These are phyloP conservation scores for Gentiana straminea DNA, from an alignment of 257 asterid species.

Conservation along the genomic window DNA sequence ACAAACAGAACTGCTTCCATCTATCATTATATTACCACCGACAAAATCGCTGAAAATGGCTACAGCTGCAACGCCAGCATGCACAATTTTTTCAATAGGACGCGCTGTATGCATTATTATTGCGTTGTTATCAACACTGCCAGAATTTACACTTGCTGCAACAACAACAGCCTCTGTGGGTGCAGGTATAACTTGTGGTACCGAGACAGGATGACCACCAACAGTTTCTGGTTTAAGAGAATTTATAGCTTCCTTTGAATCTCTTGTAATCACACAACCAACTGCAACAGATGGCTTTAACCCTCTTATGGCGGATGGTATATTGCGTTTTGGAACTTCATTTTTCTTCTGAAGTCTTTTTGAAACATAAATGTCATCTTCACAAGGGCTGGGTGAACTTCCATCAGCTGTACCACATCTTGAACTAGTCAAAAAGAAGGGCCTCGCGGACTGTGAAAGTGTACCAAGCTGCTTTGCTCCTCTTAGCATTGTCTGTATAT, in stretches of 20 bases:
- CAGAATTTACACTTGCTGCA: slow-evolving; percentile 30
- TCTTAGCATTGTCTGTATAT: slow-evolving; percentile 70
- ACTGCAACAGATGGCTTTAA: slow-evolving; percentile 42
- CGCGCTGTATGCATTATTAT: slow-evolving; percentile 32
- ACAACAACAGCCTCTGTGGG: slow-evolving; percentile 20
- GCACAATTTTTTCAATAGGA: slow-evolving; percentile 71
- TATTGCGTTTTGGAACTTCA: slow-evolving; percentile 47
- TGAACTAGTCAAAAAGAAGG: slow-evolving; percentile 61
- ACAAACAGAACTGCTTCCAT: slow-evolving; percentile 33
- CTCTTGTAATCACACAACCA: slow-evolving; percentile 34
- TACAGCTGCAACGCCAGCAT: slow-evolving; percentile 85
- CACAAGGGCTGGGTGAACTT: slow-evolving; percentile 67
- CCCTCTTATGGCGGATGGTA: slow-evolving; percentile 32
- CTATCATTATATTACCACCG: slow-evolving; percentile 45
- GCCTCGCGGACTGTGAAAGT: slow-evolving; percentile 81
- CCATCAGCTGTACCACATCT: slow-evolving; percentile 76
- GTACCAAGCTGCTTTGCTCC: slow-evolving; percentile 81
- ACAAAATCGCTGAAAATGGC: slow-evolving; percentile 72
- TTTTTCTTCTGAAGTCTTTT: slow-evolving; percentile 45
- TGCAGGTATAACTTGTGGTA: slow-evolving; percentile 21
- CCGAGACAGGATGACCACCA: slow-evolving; percentile 15
- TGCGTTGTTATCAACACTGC: slow-evolving; percentile 19
- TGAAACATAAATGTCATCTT: slow-evolving; percentile 62
- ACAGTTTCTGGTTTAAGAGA: slow-evolving; percentile 21
- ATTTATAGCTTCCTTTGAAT: slow-evolving; percentile 32